Evolutionary conservation across 768 basidiomycete species (phyloP).

Genomic region (Mycena venus): DNA sequence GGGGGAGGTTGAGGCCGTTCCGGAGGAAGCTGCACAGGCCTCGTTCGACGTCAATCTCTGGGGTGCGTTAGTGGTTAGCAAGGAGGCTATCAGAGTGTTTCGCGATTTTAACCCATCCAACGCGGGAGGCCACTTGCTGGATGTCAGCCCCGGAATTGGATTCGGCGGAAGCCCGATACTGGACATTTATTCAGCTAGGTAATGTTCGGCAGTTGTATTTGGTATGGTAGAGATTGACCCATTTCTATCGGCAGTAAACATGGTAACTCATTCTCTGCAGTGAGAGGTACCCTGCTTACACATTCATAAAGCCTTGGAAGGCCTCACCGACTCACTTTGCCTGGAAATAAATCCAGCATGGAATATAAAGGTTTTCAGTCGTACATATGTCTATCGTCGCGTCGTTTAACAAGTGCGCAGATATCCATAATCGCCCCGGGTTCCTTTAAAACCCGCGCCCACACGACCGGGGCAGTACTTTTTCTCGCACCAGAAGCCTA

Average conservation of each 20-base stretch:
- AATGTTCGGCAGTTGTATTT: not conserved
- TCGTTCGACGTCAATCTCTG: conserved; percentile 46
- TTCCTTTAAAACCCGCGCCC: conserved; percentile 19
- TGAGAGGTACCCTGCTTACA: not conserved
- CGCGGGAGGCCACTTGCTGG: conserved; percentile 13
- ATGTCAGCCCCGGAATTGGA: conserved; percentile 7
- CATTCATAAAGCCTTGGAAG: conserved; percentile 12
- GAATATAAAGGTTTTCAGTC: conserved; percentile 20
- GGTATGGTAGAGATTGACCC: not conserved
- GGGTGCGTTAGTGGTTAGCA: conserved; percentile 33
- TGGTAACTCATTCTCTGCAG: not conserved
- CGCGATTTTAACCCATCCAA: conserved; percentile 1
- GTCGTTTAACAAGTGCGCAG: not conserved
- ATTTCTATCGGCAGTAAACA: not conserved
- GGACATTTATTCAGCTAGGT: conserved; percentile 23
- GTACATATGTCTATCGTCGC: not conserved
- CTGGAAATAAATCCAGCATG: conserved; percentile 19
- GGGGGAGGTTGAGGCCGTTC: conserved; percentile 40
- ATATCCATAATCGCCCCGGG: conserved; percentile 23
- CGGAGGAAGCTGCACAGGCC: conserved; percentile 31
- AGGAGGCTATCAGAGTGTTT: conserved; percentile 23
- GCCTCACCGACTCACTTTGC: conserved; percentile 17
- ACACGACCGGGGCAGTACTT: not conserved
- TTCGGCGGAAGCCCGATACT: conserved; percentile 3
- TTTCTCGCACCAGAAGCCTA: conserved; percentile 7